Evolutionary conservation across 768 basidiomycete genomes (phyloP).

Genomic region (Mycena leptocephala): DNA sequence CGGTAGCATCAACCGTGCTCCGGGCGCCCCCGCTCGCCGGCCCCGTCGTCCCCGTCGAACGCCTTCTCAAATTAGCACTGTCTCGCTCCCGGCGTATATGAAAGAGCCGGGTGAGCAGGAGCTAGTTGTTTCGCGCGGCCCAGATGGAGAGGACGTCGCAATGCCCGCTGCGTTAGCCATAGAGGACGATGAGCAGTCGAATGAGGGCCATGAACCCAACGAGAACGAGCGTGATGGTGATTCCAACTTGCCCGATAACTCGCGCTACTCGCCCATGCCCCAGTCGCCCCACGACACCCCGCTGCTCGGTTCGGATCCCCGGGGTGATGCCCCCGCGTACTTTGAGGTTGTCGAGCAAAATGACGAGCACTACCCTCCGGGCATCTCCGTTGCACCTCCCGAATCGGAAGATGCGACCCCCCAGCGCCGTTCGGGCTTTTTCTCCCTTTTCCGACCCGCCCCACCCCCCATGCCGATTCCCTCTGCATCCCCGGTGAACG

Average conservation of each 20-base stretch:
- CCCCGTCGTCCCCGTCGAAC: slow-evolving; percentile 69
- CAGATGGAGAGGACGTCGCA: slow-evolving; percentile 70
- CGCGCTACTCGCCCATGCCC: slow-evolving; percentile 57
- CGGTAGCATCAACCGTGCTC: slow-evolving; percentile 56
- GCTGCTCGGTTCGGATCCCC: slow-evolving; percentile 59
- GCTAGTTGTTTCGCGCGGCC: slow-evolving; percentile 76
- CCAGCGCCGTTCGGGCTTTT: slow-evolving; percentile 63
- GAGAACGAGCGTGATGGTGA: slow-evolving; percentile 32
- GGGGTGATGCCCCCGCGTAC: slow-evolving; percentile 81
- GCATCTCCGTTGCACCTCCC: slow-evolving; percentile 39
- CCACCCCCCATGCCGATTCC: slow-evolving; percentile 37
- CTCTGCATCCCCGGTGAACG: slow-evolving; percentile 9
- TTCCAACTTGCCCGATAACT: slow-evolving; percentile 45
- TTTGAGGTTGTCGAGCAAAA: slow-evolving; percentile 65
- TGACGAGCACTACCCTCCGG: slow-evolving; percentile 35
- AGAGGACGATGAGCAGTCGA: slow-evolving; percentile 31
- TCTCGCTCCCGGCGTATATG: slow-evolving; percentile 84
- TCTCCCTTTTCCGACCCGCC: slow-evolving; percentile 56
- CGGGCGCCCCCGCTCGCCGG: slow-evolving; percentile 38
- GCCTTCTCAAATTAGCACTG: slow-evolving; percentile 87
- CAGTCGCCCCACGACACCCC: slow-evolving; percentile 60
- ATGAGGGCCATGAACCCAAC: slow-evolving; percentile 15
- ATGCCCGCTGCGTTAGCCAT: slow-evolving; percentile 60
- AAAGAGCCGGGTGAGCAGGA: slow-evolving; percentile 91
- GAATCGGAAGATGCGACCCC: slow-evolving; percentile 31